These are phyloP conservation scores for Thalia dealbata DNA, from an alignment of 176 grass and related monocot genomes.

Conservation along the genomic window DNA sequence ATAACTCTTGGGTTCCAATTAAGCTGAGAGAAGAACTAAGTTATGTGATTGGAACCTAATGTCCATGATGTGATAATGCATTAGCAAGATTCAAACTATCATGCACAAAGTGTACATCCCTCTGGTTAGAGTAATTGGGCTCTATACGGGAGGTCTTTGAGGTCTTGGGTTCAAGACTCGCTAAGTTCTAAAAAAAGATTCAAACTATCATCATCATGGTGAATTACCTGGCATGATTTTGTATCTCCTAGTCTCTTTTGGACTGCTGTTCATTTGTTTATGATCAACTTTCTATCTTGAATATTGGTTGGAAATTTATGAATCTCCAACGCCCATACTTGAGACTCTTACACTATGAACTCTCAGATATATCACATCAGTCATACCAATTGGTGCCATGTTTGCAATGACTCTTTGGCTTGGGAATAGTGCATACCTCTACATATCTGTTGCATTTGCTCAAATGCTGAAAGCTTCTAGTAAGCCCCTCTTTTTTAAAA, in stretches of 20 bases:
- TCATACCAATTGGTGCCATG: constrained; percentile 96
- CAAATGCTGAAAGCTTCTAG: constrained; percentile 99
- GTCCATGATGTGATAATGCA: background rate
- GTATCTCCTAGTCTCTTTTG: background rate
- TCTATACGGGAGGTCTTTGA: too few relatives aligned
- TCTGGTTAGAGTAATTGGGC: too few relatives aligned
- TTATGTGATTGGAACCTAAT: background rate
- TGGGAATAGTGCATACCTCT: constrained; percentile 95
- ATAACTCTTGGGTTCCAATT: background rate
- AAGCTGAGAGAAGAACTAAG: background rate
- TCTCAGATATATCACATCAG: constrained; percentile 90
- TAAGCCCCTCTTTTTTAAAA: constrained; percentile 24
- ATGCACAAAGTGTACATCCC: too few relatives aligned
- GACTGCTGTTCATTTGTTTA: background rate
- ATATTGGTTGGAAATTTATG: background rate
- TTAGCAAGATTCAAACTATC: background rate
- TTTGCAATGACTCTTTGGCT: constrained; percentile 99
- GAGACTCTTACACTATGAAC: constrained; percentile 7
- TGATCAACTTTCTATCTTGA: background rate
- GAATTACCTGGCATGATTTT: background rate
- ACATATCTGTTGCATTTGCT: constrained; percentile 99
- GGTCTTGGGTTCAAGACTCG: too few relatives aligned
- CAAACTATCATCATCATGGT: background rate
- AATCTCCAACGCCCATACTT: background rate
- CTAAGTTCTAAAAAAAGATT: too few relatives aligned